A percentile compares a stretch with the other conserved stretches of the same genome.
phyloP scores from a whole-genome alignment of 768 basidiomycete genomes.

The Omphalotus guepiniiformis region DNA sequence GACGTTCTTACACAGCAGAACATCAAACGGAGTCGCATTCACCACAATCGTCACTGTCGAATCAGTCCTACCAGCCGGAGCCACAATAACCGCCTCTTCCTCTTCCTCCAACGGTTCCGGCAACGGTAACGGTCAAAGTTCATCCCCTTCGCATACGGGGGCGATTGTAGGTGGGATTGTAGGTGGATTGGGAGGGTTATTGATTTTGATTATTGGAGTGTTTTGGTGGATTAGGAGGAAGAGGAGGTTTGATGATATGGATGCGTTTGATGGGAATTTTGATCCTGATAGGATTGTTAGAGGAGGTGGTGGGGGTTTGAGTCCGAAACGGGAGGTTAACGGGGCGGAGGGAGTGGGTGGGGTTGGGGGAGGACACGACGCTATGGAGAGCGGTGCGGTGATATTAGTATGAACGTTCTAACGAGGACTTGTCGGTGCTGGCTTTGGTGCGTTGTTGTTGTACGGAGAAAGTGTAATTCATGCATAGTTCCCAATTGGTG shows the following conservation, averaged over 20 bases:
- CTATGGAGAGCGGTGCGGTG: too few relatives aligned
- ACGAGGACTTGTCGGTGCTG: too few relatives aligned
- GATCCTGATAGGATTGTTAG: slow-evolving; percentile 3
- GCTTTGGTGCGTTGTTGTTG: too few relatives aligned
- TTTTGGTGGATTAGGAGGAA: neutral
- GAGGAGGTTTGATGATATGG: neutral
- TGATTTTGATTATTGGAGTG: neutral
- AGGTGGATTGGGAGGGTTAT: neutral
- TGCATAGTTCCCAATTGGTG: too few relatives aligned
- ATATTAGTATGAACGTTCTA: too few relatives aligned
- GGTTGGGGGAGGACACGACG: too few relatives aligned
- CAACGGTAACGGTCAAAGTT: slow-evolving; percentile 1
- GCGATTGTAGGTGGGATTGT: slow-evolving; percentile 3
- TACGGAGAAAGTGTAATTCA: too few relatives aligned
- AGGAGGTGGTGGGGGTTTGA: too few relatives aligned
- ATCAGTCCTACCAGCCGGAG: neutral
- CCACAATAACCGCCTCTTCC: neutral
- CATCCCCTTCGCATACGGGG: neutral
- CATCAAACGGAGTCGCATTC: too few relatives aligned
- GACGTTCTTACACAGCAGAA: too few relatives aligned
- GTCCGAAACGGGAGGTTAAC: too few relatives aligned
- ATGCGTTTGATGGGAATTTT: slow-evolving; percentile 5
- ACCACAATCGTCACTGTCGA: neutral
- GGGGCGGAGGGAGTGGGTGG: too few relatives aligned
- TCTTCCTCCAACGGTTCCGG: neutral